Percentiles rank a stretch among this genome's conserved stretches.
Conservation (phyloP, 257 asterid genomes). For the Handroanthus guayacan region DNA sequence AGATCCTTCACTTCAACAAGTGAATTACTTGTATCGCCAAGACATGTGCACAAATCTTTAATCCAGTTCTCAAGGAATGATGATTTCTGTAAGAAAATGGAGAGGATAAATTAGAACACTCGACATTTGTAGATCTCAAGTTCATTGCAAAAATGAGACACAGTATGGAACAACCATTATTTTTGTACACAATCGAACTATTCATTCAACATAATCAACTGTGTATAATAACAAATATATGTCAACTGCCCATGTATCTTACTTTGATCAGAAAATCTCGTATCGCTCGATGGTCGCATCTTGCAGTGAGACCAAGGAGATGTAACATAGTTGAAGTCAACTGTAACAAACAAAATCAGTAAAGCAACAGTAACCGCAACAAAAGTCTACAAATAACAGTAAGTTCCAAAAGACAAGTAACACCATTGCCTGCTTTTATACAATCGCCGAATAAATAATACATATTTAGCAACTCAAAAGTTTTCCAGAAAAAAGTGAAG, state of each 20-base stretch:
- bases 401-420: not conserved
- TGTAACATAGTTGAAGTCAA: constrained; percentile 91
- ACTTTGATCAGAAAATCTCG: constrained; percentile 80
- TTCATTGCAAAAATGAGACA: not conserved
- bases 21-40: constrained; percentile 55
- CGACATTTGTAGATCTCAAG: not conserved
- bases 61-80: constrained; percentile 84
- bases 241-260: constrained; percentile 37
- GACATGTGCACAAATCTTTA: constrained; percentile 62
- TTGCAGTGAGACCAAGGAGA: constrained; percentile 82
- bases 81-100: constrained; percentile 60
- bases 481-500: no score
- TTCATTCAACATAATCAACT: constrained; percentile 6
- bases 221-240: constrained; percentile 4
- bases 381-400: constrained; percentile 18
- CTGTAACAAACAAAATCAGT: constrained; percentile 52
- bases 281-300: constrained; percentile 53
- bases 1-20: constrained; percentile 45
- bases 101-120: constrained; percentile 16
- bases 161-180: not conserved
- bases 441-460: not conserved
- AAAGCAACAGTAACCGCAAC: not conserved
- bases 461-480: not conserved
- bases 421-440: not conserved
- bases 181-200: not conserved